Conservation (phyloP, 2,329 filamentous ascomycete species). For the Microthyrium microscopicum region DNA sequence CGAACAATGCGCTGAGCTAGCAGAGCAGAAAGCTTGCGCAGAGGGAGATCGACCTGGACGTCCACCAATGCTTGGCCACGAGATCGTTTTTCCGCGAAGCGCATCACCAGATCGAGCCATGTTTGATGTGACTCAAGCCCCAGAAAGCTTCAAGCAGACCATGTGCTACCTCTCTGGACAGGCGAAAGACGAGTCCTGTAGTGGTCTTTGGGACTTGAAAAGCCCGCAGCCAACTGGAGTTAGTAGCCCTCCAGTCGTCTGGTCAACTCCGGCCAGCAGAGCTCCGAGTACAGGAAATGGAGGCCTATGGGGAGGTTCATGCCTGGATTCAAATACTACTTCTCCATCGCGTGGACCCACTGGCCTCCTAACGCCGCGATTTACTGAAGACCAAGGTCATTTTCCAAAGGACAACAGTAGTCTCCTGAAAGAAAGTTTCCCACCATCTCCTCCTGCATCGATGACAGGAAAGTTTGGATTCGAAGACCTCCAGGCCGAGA, state of each 20-base stretch:
- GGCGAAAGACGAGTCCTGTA: constrained; percentile 12
- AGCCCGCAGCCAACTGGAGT: constrained; percentile 5
- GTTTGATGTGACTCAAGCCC: constrained; percentile 58
- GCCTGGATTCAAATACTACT: constrained; percentile 24
- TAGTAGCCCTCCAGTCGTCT: constrained; percentile 11
- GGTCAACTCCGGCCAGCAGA: constrained; percentile 22
- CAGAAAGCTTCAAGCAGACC: constrained; percentile 30
- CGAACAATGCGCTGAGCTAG: not conserved
- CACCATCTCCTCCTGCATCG: constrained; percentile 22
- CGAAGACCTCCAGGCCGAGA: constrained; percentile 23
- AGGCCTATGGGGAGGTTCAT: constrained; percentile 67
- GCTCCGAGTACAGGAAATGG: constrained; percentile 34
- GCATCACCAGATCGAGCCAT: constrained; percentile 70
- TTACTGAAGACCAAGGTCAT: constrained; percentile 18
- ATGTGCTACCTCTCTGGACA: constrained; percentile 35
- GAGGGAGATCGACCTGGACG: constrained; percentile 36
- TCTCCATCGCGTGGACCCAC: constrained; percentile 25
- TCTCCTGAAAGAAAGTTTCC: constrained; percentile 8
- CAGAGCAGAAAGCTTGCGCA: constrained; percentile 6
- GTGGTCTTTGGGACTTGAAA: not conserved
- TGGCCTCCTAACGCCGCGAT: constrained; percentile 33
- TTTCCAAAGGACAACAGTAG: constrained; percentile 24
- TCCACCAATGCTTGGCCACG: constrained; percentile 76
- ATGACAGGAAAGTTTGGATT: constrained; percentile 22
- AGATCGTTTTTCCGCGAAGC: constrained; percentile 67